Conservation (phyloP, 176 grass and related monocot genomes). For the Luzula sylvatica region DNA sequence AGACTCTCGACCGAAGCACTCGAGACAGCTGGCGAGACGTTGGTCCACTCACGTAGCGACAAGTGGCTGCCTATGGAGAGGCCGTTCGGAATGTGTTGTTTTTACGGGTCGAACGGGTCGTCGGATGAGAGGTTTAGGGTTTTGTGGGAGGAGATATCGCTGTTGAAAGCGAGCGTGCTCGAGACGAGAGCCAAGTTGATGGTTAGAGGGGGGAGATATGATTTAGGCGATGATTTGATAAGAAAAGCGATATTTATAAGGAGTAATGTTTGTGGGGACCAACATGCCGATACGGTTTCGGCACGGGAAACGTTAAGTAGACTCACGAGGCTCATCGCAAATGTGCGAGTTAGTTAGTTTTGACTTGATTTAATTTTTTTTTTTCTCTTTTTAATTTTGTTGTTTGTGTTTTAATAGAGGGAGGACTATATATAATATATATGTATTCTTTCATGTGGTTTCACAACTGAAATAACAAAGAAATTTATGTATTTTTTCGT, state of each 20-base stretch:
- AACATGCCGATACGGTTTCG: conserved; percentile 81
- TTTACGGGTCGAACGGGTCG: conserved; percentile 35
- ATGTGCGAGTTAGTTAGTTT: conserved; percentile 79
- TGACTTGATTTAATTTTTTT: conserved; percentile 12
- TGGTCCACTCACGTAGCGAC: conserved; percentile 53
- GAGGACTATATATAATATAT: conserved; percentile 10
- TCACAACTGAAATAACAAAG: conserved; percentile 21
- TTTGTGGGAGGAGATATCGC: conserved; percentile 91
- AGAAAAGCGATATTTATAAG: conserved; percentile 92
- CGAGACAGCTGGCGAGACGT: conserved; percentile 61
- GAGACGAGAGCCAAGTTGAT: conserved; percentile 89
- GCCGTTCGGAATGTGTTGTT: conserved; percentile 36
- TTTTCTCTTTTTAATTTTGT: conserved; percentile 9
- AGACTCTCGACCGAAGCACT: conserved; percentile 61
- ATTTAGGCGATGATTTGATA: conserved; percentile 81
- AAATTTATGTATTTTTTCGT: background rate
- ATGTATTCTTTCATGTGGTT: conserved; percentile 13
- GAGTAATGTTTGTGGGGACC: conserved; percentile 81
- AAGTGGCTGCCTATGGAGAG: conserved; percentile 48
- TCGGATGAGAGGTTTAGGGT: conserved; percentile 41
- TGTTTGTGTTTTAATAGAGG: conserved; percentile 8
- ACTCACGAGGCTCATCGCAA: conserved; percentile 95
- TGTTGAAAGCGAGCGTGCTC: conserved; percentile 76
- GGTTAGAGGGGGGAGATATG: conserved; percentile 85
- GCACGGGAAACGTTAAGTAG: conserved; percentile 88